A percentile compares a stretch with the other conserved stretches of the same genome.
These are phyloP conservation scores for Syncephalis fuscata DNA, from an alignment of 371 early-diverging fungal species.

Conservation along the genomic window DNA sequence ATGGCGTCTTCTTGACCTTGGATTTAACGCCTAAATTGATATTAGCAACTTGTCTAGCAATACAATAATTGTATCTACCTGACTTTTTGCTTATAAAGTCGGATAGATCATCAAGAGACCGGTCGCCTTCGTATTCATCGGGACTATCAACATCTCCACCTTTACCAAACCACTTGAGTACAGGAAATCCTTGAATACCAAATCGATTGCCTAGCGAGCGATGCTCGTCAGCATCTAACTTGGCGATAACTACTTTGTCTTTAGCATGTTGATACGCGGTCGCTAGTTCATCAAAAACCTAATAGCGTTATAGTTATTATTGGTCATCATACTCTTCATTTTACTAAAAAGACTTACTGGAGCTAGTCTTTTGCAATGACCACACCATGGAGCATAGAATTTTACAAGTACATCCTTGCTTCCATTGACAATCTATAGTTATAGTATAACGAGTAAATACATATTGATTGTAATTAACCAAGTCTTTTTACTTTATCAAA, in stretches of 20 bases:
- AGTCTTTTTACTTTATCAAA: slow-evolving; percentile 5
- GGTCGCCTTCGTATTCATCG: slow-evolving; percentile 65
- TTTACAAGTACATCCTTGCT: slow-evolving; percentile 37
- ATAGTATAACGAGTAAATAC: slow-evolving; percentile 3
- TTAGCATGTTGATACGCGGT: slow-evolving; percentile 47
- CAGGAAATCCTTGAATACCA: slow-evolving; percentile 74
- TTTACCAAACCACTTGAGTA: slow-evolving; percentile 86
- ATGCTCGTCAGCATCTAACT: slow-evolving; percentile 78
- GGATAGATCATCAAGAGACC: slow-evolving; percentile 58
- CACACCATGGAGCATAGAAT: slow-evolving; percentile 83
- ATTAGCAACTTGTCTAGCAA: not conserved
- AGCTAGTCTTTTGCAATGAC: slow-evolving; percentile 65
- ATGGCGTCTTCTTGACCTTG: slow-evolving; percentile 12
- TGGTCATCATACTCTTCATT: not conserved
- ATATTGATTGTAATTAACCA: too few relatives aligned
- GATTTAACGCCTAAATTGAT: slow-evolving; percentile 13
- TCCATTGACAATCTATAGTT: slow-evolving; percentile 12
- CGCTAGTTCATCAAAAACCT: slow-evolving; percentile 63
- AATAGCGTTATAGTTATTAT: not conserved
- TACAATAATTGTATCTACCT: slow-evolving; percentile 15
- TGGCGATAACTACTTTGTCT: slow-evolving; percentile 68
- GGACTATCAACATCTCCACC: slow-evolving; percentile 40
- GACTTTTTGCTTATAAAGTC: slow-evolving; percentile 64
- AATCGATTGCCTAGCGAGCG: slow-evolving; percentile 54
- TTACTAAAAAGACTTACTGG: slow-evolving; percentile 10